These are phyloP conservation scores for Rhodotorula sp. DNA, from an alignment of 1,284 basidiomycete genomes.

Conservation along the genomic window DNA sequence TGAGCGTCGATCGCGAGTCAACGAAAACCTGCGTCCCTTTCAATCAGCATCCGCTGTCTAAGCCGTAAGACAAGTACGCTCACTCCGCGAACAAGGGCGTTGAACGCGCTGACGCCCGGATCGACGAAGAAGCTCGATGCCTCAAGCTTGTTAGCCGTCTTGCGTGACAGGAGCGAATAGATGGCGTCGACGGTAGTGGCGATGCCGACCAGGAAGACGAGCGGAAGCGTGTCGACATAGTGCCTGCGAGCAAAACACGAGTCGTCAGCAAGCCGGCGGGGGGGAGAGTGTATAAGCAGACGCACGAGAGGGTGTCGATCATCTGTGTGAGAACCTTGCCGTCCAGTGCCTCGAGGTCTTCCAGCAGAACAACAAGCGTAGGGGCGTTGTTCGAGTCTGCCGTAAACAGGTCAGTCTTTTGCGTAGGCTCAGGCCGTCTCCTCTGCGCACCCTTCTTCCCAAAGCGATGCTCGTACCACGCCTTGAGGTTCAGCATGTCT, in stretches of 20 bases:
- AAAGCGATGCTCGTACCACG: slow-evolving; percentile 31
- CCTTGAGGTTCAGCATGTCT: slow-evolving; percentile 31
- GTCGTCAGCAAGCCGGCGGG: background rate
- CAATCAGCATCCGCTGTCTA: too few species aligned
- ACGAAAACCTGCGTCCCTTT: slow-evolving; percentile 28
- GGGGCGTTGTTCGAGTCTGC: slow-evolving; percentile 5
- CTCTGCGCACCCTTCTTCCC: slow-evolving; percentile 6
- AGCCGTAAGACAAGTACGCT: background rate
- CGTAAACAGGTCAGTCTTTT: background rate
- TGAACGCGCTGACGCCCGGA: slow-evolving; percentile 33
- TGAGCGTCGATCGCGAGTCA: slow-evolving; percentile 25
- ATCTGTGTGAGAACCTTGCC: slow-evolving; percentile 27
- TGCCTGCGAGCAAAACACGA: background rate
- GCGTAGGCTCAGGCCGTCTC: background rate
- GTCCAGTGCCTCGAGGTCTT: slow-evolving; percentile 38
- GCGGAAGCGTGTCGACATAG: slow-evolving; percentile 17
- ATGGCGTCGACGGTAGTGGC: slow-evolving; percentile 28
- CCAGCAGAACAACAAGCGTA: slow-evolving; percentile 26
- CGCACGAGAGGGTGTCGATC: slow-evolving; percentile 23
- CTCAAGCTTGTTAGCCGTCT: slow-evolving; percentile 24
- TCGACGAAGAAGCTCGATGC: slow-evolving; percentile 32
- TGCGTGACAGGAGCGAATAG: slow-evolving; percentile 10
- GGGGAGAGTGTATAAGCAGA: background rate
- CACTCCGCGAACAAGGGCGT: slow-evolving; percentile 30
- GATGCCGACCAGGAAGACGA: slow-evolving; percentile 34